Conservation (phyloP, 2,329 filamentous ascomycete species). For the Simplicillium aogashimaense region DNA sequence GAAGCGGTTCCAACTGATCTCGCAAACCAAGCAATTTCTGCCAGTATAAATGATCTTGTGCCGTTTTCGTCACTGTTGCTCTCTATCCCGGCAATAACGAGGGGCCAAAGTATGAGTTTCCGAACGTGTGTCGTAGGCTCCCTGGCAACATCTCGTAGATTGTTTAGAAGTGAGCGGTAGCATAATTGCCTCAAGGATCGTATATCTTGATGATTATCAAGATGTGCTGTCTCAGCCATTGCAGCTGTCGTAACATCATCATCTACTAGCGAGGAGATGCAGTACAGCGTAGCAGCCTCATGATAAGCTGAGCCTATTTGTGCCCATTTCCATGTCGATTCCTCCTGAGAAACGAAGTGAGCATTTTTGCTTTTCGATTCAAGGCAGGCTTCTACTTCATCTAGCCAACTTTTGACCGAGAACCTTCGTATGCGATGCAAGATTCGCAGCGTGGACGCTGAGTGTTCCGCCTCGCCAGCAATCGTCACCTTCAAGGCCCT, state of each 20-base stretch:
- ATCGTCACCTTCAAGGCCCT: slow-evolving; percentile 7
- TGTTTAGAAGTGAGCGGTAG: slow-evolving; percentile 2
- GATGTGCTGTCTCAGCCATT: slow-evolving; percentile 2
- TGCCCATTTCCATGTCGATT: slow-evolving; percentile 6
- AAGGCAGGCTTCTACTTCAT: background rate
- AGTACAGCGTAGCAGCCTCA: slow-evolving; percentile 12
- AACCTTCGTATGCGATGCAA: slow-evolving; percentile 11
- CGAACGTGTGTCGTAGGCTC: slow-evolving; percentile 5
- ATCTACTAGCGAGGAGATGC: slow-evolving; percentile 8
- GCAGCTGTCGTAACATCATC: background rate
- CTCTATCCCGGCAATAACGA: slow-evolving; percentile 14
- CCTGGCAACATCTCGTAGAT: slow-evolving; percentile 5
- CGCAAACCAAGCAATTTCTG: slow-evolving; percentile 9
- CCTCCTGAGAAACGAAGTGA: background rate
- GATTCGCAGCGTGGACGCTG: slow-evolving; percentile 3
- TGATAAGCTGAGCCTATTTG: slow-evolving; percentile 10
- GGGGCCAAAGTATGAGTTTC: slow-evolving; percentile 14
- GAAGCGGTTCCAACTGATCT: slow-evolving; percentile 11
- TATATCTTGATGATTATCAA: slow-evolving; percentile 1
- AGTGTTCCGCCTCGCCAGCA: background rate
- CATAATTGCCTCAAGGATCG: slow-evolving; percentile 5
- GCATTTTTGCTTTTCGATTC: background rate
- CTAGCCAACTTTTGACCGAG: slow-evolving; percentile 9
- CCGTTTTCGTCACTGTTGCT: slow-evolving; percentile 4
- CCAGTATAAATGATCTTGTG: slow-evolving; percentile 9